Conservation (phyloP, 371 early-diverging fungal genomes). For the Basidiobolus heterosporus region DNA sequence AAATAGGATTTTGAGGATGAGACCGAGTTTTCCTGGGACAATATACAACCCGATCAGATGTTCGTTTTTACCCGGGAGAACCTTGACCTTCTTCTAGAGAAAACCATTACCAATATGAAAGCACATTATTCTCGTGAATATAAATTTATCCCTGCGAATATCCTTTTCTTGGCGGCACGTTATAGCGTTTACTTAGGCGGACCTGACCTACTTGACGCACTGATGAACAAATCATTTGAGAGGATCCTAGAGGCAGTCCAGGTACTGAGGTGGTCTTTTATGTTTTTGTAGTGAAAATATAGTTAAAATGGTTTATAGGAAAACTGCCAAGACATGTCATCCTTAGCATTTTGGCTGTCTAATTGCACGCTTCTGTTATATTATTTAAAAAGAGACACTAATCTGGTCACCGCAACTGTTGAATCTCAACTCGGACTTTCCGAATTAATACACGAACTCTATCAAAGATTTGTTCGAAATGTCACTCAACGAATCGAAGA, state of each 20-base stretch:
- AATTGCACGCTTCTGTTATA: conserved; percentile 56
- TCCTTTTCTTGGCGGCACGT: conserved; percentile 69
- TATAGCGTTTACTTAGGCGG: conserved; percentile 69
- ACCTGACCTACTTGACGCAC: conserved; percentile 44
- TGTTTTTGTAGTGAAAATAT: neutral
- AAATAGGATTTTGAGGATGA: conserved; percentile 9
- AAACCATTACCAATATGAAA: conserved; percentile 40
- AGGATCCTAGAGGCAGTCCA: conserved; percentile 39
- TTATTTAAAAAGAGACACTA: conserved; percentile 62
- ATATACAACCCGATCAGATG: conserved; percentile 71
- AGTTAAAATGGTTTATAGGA: conserved; percentile 10
- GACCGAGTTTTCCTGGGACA: conserved; percentile 55
- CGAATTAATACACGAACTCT: conserved; percentile 48
- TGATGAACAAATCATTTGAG: conserved; percentile 38
- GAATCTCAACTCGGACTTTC: conserved; percentile 40
- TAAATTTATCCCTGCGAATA: conserved; percentile 60
- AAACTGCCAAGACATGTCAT: conserved; percentile 18
- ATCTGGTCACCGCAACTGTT: conserved; percentile 37
- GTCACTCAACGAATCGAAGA: conserved; percentile 34
- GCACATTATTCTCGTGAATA: conserved; percentile 32
- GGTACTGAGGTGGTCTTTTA: conserved; percentile 13
- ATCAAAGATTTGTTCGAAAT: conserved; percentile 32
- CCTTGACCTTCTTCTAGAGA: conserved; percentile 49
- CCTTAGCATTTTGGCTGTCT: conserved; percentile 66
- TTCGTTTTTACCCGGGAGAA: conserved; percentile 64